Percentiles rank a stretch among this genome's conserved stretches.
phyloP scores from a whole-genome alignment of 208 protist genomes.

The Jaenimonas drosophilae region DNA sequence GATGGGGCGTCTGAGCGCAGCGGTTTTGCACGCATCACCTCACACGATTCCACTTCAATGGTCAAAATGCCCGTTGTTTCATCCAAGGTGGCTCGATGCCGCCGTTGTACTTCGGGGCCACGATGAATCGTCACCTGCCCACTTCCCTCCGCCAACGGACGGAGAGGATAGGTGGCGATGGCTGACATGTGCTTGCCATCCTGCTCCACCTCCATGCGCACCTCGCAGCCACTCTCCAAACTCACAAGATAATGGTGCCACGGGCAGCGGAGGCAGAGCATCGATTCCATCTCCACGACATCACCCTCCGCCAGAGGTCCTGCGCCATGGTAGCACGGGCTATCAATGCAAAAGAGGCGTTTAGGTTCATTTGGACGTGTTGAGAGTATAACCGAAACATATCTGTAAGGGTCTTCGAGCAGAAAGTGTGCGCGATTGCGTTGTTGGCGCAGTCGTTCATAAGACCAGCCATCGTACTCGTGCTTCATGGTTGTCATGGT shows the following conservation, averaged over 20 bases:
- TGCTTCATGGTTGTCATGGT: constrained; percentile 9
- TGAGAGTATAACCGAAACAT: constrained; percentile 66
- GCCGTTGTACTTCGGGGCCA: constrained; percentile 41
- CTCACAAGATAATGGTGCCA: constrained; percentile 74
- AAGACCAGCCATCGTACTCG: constrained; percentile 77
- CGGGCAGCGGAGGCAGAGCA: constrained; percentile 74
- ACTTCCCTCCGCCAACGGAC: constrained; percentile 3
- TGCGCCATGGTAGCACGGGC: constrained; percentile 74
- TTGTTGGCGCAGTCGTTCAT: constrained; percentile 49
- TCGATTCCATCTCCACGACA: constrained; percentile 73
- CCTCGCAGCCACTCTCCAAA: constrained; percentile 59
- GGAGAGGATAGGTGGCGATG: not conserved
- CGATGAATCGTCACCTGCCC: constrained; percentile 9
- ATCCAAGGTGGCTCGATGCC: constrained; percentile 51
- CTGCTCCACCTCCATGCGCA: constrained; percentile 24
- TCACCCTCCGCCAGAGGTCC: constrained; percentile 77
- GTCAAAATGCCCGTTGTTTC: constrained; percentile 58
- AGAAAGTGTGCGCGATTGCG: constrained; percentile 77
- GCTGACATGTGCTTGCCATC: constrained; percentile 3
- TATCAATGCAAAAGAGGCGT: constrained; percentile 66
- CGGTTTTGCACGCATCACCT: constrained; percentile 25
- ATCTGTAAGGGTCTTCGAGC: constrained; percentile 68
- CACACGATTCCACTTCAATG: constrained; percentile 57
- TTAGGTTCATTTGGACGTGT: not conserved
- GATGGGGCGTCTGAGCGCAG: constrained; percentile 51